Conservation (phyloP, 2,329 filamentous ascomycete genomes). For the Fusarium sacchari region DNA sequence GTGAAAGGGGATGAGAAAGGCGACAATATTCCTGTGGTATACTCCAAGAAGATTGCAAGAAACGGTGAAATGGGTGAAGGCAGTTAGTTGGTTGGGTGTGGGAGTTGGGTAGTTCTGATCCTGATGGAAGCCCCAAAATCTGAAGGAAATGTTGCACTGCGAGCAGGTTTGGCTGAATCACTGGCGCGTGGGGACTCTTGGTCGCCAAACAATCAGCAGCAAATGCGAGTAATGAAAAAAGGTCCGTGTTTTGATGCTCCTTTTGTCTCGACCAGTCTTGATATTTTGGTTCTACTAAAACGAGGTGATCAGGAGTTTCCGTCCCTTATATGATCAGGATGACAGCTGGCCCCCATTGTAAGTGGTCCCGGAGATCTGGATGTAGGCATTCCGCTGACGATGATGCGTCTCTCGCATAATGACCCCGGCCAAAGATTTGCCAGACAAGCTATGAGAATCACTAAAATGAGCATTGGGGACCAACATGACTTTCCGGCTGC, state of each 20-base stretch:
- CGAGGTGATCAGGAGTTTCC: not conserved
- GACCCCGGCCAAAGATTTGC: not conserved
- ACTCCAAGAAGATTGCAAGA: not conserved
- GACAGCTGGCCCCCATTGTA: too few species aligned
- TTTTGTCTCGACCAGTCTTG: not conserved
- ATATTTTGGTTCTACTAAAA: not conserved
- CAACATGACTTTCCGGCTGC: not conserved
- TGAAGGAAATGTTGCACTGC: not conserved
- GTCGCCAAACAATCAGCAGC: not conserved
- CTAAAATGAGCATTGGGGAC: slow-evolving; percentile 2
- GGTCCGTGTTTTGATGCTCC: not conserved
- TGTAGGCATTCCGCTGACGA: not conserved
- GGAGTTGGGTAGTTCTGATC: not conserved
- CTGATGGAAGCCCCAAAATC: not conserved
- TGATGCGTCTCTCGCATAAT: not conserved
- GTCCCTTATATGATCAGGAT: not conserved
- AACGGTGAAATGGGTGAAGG: not conserved
- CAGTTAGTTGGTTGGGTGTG: not conserved
- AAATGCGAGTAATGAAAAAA: not conserved
- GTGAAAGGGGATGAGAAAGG: not conserved
- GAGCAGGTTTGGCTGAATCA: not conserved
- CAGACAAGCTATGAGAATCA: not conserved
- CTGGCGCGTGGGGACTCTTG: not conserved
- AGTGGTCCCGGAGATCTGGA: not conserved
- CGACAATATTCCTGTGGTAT: not conserved